Evolutionary conservation across 2,329 filamentous ascomycete genomes (phyloP), one percentile per base, ranked within the genome.

Genomic region (Plenodomus lindquistii): DNA sequence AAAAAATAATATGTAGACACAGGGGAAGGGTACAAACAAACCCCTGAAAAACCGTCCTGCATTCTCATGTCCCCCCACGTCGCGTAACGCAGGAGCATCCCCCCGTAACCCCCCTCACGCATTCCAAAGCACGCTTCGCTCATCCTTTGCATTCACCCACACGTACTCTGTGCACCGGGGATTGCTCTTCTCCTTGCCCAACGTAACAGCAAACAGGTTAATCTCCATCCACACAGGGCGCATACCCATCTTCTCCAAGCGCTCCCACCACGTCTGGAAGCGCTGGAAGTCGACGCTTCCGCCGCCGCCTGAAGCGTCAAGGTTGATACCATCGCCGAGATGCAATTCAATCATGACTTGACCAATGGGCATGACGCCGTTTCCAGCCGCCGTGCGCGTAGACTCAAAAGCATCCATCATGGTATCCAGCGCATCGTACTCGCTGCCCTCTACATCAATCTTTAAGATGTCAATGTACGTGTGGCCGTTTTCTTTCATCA

Each of bases 281-380:
- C 63, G 54, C 8, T 48, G 54, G 48, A 68, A 69, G 39, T 61
- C 57, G 7, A 68, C 57, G 35, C 44, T 46, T 6, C 52, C 56
- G 2, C 56, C 55, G 2, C 44, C 54, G 10, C 48, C 36, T 11
- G 24, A 13, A n/a, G 37, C 40, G 3, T 47, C 22, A 16, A 51
- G 24, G 16, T 55, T 16, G 9, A 59, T 40, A 20, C 60, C 58
- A 34, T 65, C 58, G 11, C 60, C 61, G 13, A 68, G 54, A 44
- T 69, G 66, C 17, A 69, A 44, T 42, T 69, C 66, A 18, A 69
- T 68, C 66, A 69, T 67, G 29, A 69, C 62, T 40, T 69, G 66
- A 3, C 66, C 66, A 21, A 69, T 64, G 4, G 66, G 66, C 9
- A 69, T 40, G 18, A 67, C 59, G 7, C 49, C 54, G 4, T 54